Evolutionary conservation across 805 yeast species (phyloP), one percentile per base, ranked within the genome.

Genomic region (Clavispora carvajalis): DNA sequence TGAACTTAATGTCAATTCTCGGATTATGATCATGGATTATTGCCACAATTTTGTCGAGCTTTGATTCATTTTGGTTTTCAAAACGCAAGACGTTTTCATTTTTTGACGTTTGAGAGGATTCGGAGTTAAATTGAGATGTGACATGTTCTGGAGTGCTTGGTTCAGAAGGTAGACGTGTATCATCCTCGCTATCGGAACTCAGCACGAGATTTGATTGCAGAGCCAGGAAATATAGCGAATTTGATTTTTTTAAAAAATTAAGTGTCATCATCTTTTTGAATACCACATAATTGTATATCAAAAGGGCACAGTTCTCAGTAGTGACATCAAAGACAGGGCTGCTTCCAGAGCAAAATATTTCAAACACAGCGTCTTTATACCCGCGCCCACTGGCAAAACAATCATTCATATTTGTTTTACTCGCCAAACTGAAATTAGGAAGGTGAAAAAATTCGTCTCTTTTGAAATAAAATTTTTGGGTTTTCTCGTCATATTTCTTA

Each of bases 241-340:
- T 23, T 7, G 15, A 2, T 10, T 15, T 23, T 12, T 37, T 38
- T 22, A 60, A 33, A 21, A 52, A 49, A 22, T 45, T 49, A 34
- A 60, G 48, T 12, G 45, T 52, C 13, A 57, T 15, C 39, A 53
- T 55, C 45, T 67, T 68, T 30, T 47, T 49, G 6, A 63, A 15
- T 15, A 65, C 44, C 5, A 60, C 57, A n/a, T 57, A 31, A 39
- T 67, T 67, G 52, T 62, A 67, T 7, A 63, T 44, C 8, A 67
- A n/a, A 8, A 56, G 52, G 16, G 66, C 59, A 16, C 63, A 45
- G 25, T 66, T 65, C 7, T 44, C 44, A 5, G 66, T 61, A 41
- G 60, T 57, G 33, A 67, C 46, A 44, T 69, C 74, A 7, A 69
- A 30, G 7, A 67, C 52, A 3, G 74, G 73, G 34, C 66, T 62